Base-by-base conservation (phyloP, 2,329 filamentous ascomycete genomes). In the Blastomyces percursus region DNA sequence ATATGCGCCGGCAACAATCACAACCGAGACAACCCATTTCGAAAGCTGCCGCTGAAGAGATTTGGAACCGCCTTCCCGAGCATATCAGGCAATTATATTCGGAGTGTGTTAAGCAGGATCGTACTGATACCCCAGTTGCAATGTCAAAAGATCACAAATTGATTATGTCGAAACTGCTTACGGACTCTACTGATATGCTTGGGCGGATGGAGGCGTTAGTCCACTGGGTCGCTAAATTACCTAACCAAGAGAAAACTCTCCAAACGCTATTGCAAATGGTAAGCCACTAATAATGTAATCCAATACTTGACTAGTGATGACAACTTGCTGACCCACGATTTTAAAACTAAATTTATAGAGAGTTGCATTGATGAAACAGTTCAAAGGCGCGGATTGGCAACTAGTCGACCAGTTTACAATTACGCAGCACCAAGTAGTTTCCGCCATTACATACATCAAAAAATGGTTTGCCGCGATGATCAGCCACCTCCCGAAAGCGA, bases 381-480 rank as follows among this genome's bases (percentile, higher is more conserved):
- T 77, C 67, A 78, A 76, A 62, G 40, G 71, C 3, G 69, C 69
- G 24, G 77, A 78, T 44, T 78, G 76, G 72, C 69, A 70, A 4
- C 69, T 77, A 30, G 75, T 75, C 54, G 79, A 80, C 21, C 69
- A 78, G 44, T 75, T 80, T 64, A 80, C 76, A 4, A 73, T 81
- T 32, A 66, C 72, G 4, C 71, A 73, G 1, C 74, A 78, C 6
- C 74, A 75, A 42, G 65, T 79, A 24, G 71, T 71, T 35, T 66
- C 68, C 9, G 70, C 73, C 27, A 72, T 78, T 19, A 66, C 67
- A 21, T 75, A 74, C 61, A 73, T 80, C 48, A 76, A 72, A 55
- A 74, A 72, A 61, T 72, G 77, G 61, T 80, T 79, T 67, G 67
- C 71, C 12, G 64, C 70, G 46, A 76, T 77, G 73, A 71, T 76